phyloP scores from a whole-genome alignment of 129 eudicot genomes.

The Tagetes erecta region DNA sequence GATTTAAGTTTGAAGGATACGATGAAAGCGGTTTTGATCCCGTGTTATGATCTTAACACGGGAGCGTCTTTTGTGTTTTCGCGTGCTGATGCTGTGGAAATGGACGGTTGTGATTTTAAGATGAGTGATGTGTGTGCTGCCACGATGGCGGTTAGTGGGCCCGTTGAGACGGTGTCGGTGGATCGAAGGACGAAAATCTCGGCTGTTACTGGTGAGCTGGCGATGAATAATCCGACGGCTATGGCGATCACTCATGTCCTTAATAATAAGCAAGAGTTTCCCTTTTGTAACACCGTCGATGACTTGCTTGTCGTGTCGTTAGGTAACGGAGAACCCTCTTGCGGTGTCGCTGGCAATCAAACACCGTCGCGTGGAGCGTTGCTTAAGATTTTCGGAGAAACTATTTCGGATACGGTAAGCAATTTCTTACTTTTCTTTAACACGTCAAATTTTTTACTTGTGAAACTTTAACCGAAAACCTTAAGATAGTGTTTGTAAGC shows the following conservation, averaged over 20 bases:
- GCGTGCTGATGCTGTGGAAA: constrained; percentile 87
- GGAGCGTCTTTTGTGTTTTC: constrained; percentile 82
- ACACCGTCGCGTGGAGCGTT: constrained; percentile 43
- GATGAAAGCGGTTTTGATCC: constrained; percentile 69
- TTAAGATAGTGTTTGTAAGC: no score
- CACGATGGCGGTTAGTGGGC: constrained; percentile 42
- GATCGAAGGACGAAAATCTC: constrained; percentile 52
- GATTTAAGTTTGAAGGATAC: constrained; percentile 66
- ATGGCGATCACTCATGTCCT: constrained; percentile 82
- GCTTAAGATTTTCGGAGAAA: constrained; percentile 58
- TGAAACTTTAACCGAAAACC: no score
- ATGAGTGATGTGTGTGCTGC: constrained; percentile 85
- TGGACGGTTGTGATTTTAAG: constrained; percentile 71
- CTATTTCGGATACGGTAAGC: constrained; percentile 72
- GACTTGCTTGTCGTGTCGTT: constrained; percentile 73
- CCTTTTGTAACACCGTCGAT: constrained; percentile 66
- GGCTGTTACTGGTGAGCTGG: constrained; percentile 71
- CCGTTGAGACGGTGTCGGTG: constrained; percentile 51
- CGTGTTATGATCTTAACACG: constrained; percentile 67
- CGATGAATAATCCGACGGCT: constrained; percentile 84
- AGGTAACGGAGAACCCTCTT: constrained; percentile 61
- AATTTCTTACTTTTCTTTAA: not conserved
- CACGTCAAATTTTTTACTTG: no score
- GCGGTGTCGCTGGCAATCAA: constrained; percentile 30
- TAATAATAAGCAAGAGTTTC: constrained; percentile 82